Evolutionary conservation across 139 green algal species (phyloP).

Genomic region (Ettlia oleoabundans): DNA sequence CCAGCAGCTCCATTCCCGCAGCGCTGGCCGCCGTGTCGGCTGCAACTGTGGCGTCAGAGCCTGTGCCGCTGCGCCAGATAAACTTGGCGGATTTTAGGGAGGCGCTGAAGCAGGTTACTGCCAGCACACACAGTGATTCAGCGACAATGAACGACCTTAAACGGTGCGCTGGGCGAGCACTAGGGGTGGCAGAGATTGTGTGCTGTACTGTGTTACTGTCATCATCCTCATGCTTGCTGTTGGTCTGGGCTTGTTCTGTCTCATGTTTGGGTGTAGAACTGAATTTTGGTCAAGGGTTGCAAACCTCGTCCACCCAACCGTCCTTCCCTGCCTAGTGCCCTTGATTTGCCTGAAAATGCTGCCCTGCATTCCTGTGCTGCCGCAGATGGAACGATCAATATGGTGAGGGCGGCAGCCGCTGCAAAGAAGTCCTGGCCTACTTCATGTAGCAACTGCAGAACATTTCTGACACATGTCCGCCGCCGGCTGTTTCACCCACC

Average conservation of each 20-base stretch:
- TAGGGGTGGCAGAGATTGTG: neutral
- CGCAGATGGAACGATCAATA: constrained; percentile 74
- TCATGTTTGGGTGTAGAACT: too few relatives aligned
- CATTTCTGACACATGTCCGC: too few relatives aligned
- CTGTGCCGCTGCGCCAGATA: constrained; percentile 56
- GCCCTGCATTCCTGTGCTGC: neutral
- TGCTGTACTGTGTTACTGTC: neutral
- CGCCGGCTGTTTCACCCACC: too few relatives aligned
- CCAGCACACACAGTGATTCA: constrained; percentile 50
- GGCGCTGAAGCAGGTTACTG: constrained; percentile 68
- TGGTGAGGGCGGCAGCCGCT: constrained; percentile 70
- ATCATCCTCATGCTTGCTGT: too few relatives aligned
- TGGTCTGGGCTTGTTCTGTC: too few relatives aligned
- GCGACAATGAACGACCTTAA: constrained; percentile 60
- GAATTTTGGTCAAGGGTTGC: neutral
- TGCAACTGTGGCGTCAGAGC: neutral
- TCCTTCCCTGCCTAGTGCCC: neutral
- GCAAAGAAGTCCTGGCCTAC: constrained; percentile 26
- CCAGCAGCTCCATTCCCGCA: constrained; percentile 1
- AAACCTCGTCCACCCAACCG: neutral
- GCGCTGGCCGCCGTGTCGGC: neutral
- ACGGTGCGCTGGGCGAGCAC: neutral
- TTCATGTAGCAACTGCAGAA: constrained; percentile 25
- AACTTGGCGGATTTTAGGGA: constrained; percentile 66
- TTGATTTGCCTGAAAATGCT: too few relatives aligned